phyloP scores from a whole-genome alignment of 768 basidiomycete species.

The Hydnomerulius pinastri region DNA sequence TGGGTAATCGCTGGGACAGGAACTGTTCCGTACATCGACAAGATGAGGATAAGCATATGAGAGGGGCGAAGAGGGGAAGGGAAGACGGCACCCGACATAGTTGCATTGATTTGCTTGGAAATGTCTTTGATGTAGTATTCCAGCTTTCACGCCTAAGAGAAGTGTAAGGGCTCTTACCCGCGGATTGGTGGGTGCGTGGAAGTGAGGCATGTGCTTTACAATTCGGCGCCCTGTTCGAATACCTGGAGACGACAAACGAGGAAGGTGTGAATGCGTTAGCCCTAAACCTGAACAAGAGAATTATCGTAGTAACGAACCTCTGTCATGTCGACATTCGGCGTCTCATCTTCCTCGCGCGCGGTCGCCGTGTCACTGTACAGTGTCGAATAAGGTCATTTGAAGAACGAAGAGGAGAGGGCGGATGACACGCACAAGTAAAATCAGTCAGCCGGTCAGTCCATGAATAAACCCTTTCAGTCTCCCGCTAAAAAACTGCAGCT shows the following conservation, averaged over 20 bases:
- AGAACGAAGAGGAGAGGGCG: too few species aligned
- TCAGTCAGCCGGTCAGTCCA: background rate
- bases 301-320: slow-evolving; percentile 55
- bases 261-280: background rate
- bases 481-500: background rate
- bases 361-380: slow-evolving; percentile 73
- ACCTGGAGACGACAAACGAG: too few species aligned
- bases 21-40: slow-evolving; percentile 67
- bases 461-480: background rate
- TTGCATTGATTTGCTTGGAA: slow-evolving; percentile 97
- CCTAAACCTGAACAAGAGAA: background rate
- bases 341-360: slow-evolving; percentile 73
- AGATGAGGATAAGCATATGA: background rate
- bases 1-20: slow-evolving; percentile 68
- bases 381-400: background rate
- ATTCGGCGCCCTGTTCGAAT: slow-evolving; percentile 87
- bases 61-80: background rate
- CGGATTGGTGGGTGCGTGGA: slow-evolving; percentile 52
- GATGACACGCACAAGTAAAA: slow-evolving; percentile 40
- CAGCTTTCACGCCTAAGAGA: slow-evolving; percentile 79
- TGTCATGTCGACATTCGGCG: slow-evolving; percentile 93
- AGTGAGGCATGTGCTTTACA: slow-evolving; percentile 82
- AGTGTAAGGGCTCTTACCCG: slow-evolving; percentile 46
- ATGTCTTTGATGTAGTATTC: slow-evolving; percentile 86
- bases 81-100: slow-evolving; percentile 74